Evolutionary conservation across 1,284 basidiomycete genomes (phyloP).

Genomic region (Austroboletus niveus): DNA sequence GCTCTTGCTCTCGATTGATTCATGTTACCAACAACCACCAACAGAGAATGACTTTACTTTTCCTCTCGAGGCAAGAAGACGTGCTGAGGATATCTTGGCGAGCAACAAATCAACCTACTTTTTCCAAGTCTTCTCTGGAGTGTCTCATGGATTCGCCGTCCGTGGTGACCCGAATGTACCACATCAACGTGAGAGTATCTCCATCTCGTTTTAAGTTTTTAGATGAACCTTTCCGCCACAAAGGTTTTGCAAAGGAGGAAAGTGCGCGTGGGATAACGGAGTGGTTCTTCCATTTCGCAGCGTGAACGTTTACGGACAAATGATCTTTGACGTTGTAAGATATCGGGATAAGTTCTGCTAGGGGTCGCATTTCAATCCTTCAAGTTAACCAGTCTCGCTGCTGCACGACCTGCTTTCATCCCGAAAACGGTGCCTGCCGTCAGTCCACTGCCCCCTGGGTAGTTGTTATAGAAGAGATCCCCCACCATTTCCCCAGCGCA

Average conservation of each 20-base stretch:
- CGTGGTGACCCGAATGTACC: constrained; percentile 21
- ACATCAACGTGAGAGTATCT: constrained; percentile 30
- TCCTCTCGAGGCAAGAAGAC: constrained; percentile 17
- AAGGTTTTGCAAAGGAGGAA: constrained; percentile 23
- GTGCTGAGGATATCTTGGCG: constrained; percentile 29
- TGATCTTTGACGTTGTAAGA: constrained; percentile 2
- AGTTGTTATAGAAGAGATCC: constrained; percentile 59
- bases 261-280: constrained; percentile 18
- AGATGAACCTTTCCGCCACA: not conserved
- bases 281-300: constrained; percentile 17
- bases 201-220: not conserved
- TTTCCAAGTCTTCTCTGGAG: constrained; percentile 32
- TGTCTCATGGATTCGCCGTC: constrained; percentile 33
- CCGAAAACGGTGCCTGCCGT: constrained; percentile 69
- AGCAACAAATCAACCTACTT: constrained; percentile 22
- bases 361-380: too few relatives aligned
- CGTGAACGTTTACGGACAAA: not conserved
- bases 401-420: constrained; percentile 52
- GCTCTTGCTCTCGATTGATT: constrained; percentile 10
- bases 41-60: constrained; percentile 30
- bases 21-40: constrained; percentile 22
- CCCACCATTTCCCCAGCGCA: constrained; percentile 69
- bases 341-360: not conserved
- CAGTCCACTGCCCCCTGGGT: constrained; percentile 67
- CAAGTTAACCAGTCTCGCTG: constrained; percentile 29